Evolutionary conservation across 2,329 filamentous ascomycete genomes (phyloP).

Genomic region (Apiospora aurea): DNA sequence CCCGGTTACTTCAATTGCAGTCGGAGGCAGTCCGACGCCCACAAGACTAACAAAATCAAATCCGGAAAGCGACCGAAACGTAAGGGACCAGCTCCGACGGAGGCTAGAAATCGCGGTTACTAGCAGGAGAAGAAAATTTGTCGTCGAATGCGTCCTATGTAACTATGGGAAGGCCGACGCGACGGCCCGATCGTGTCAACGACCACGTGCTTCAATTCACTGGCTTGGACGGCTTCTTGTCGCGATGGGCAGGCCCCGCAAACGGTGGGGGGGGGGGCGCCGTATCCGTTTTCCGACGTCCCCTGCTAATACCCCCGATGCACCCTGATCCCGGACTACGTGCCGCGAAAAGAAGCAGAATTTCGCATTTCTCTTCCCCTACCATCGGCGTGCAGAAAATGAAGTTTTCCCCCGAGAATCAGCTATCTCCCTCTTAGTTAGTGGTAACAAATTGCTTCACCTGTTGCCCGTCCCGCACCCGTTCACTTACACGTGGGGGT

Average conservation of each 20-base stretch:
- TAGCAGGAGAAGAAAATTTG: no score
- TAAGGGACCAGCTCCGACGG: no score
- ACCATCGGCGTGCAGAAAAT: neutral
- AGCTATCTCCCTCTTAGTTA: neutral
- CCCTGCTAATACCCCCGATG: neutral
- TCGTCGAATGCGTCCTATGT: neutral
- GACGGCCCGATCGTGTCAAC: neutral
- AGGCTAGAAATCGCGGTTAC: no score
- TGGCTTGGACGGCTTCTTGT: neutral
- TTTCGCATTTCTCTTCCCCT: neutral
- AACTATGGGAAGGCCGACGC: neutral
- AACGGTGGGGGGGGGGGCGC: slow-evolving; percentile 2
- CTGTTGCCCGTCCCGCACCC: no score
- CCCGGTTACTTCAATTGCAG: neutral
- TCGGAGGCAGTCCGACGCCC: neutral
- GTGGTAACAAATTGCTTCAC: no score
- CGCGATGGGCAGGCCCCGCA: neutral
- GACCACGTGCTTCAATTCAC: slow-evolving; percentile 9
- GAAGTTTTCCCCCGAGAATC: neutral
- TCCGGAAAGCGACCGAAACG: neutral
- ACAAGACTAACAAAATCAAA: neutral
- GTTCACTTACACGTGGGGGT: slow-evolving; percentile 3
- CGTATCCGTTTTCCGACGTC: slow-evolving; percentile 17
- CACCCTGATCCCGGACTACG: neutral
- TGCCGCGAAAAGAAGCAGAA: neutral